Evolutionary conservation across 371 early-diverging fungal genomes (phyloP), one percentile per base, ranked within the genome.

Genomic region (Phascolomyces articulosus): DNA sequence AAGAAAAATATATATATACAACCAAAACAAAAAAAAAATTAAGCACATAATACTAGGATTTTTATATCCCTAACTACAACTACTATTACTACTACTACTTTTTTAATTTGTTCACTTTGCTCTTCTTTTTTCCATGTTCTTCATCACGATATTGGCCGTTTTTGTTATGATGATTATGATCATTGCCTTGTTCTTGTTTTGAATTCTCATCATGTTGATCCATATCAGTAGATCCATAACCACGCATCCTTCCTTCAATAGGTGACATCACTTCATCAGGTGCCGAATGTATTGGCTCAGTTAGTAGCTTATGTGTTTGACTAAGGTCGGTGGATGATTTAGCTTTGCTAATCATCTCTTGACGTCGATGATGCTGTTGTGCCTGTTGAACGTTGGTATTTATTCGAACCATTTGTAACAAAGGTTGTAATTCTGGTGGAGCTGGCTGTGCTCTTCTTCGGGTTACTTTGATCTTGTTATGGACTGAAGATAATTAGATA

Each of bases 381-480:
- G 38, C 40, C 11, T 26, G 9, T 40, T 58, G 51, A 21, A 40
- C 58, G 18, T 20, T 53, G 18, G 44, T 62, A 11, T 38, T 62
- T 1, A 55, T 21, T 4, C 62, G 49, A 15, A 62, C 62, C 38
- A 62, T 40, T 55, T 62, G 31, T 0, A 62, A 40, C 24, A 62
- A 28, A 1, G 62, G 62, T 40, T 40, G 41, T 3, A 62, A 26
- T 23, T 62, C 54, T 26, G 62, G 55, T 1, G 62, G 62, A 18
- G 40, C 38, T 10, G 62, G 62, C 7, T 62, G 54, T 16, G 62
- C 40, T 41, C 41, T 51, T 8, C 62, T 31, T 23, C 62, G 62
- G 21, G 54, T 62, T 53, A 62, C 62, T 27, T 54, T 62, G 38
- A 62, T 40, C 20, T 62, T 62, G 23, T 54, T 62, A 31, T 62